Conservation (phyloP, 106 monocot genomes). For the Ottelia alismoides region DNA sequence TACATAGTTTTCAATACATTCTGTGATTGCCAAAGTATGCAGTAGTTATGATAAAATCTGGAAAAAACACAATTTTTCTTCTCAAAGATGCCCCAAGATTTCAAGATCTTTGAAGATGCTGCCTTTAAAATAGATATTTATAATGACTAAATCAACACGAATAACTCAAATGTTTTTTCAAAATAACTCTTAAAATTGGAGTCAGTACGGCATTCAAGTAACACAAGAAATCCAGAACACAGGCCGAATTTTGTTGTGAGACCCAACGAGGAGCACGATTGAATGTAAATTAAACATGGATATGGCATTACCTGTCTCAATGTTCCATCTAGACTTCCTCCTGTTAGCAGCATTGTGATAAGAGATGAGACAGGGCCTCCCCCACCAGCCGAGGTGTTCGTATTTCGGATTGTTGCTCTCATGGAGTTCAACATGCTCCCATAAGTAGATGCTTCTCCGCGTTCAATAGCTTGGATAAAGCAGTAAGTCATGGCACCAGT, state of each 20-base stretch:
- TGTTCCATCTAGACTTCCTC: constrained; percentile 53
- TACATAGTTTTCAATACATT: too few species aligned
- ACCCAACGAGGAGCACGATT: background rate
- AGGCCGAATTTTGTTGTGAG: background rate
- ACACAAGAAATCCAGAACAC: too few species aligned
- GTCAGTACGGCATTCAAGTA: too few species aligned
- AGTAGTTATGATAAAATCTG: background rate
- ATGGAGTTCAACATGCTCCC: constrained; percentile 84
- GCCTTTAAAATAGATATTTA: background rate
- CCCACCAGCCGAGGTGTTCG: constrained; percentile 2
- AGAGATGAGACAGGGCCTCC: constrained; percentile 44
- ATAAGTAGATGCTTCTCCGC: constrained; percentile 64
- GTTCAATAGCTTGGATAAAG: constrained; percentile 92
- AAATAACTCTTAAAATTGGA: background rate
- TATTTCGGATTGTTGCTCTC: constrained; percentile 51
- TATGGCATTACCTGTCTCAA: constrained; percentile 51
- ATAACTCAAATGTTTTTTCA: background rate
- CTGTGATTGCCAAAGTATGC: background rate
- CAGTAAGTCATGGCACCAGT: constrained; percentile 94
- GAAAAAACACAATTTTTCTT: background rate
- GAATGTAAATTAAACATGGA: background rate
- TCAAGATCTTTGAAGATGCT: too few species aligned
- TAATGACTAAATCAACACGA: background rate
- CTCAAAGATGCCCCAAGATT: too few species aligned
- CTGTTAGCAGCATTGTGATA: constrained; percentile 56